phyloP scores from a whole-genome alignment of 208 protist species.

The Crithidia mellificae region DNA sequence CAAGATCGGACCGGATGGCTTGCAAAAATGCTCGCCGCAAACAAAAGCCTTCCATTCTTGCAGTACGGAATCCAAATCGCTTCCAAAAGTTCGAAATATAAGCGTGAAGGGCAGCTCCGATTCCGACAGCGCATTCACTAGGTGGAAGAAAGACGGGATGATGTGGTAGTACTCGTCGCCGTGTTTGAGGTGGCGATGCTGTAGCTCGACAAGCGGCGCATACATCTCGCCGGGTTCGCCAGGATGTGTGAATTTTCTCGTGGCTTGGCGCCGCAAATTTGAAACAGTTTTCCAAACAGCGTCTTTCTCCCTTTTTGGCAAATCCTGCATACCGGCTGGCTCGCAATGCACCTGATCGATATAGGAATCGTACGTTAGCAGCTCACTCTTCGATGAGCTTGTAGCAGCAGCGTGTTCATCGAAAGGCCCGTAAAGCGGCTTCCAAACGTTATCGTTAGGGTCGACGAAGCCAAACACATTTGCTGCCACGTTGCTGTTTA shows the following conservation, averaged over 20 bases:
- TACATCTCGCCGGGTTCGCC: slow-evolving; percentile 65
- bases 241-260: slow-evolving; percentile 65
- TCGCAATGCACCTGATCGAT: slow-evolving; percentile 61
- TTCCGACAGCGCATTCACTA: slow-evolving; percentile 83
- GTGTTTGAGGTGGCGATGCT: slow-evolving; percentile 47
- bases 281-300: slow-evolving; percentile 69
- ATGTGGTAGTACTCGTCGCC: slow-evolving; percentile 50
- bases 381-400: neutral
- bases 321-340: slow-evolving; percentile 68
- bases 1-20: slow-evolving; percentile 58
- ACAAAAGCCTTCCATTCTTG: slow-evolving; percentile 83
- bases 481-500: slow-evolving; percentile 86
- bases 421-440: slow-evolving; percentile 50
- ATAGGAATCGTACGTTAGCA: slow-evolving; percentile 71
- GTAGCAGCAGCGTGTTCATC: slow-evolving; percentile 17
- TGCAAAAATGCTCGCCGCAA: slow-evolving; percentile 61
- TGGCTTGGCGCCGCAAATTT: slow-evolving; percentile 41
- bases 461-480: slow-evolving; percentile 71
- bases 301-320: slow-evolving; percentile 53
- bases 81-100: slow-evolving; percentile 89
- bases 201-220: slow-evolving; percentile 68
- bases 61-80: slow-evolving; percentile 70
- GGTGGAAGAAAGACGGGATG: slow-evolving; percentile 84
- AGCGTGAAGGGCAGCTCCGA: slow-evolving; percentile 82
- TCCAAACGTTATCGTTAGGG: slow-evolving; percentile 34